phyloP scores from a whole-genome alignment of 495 filamentous ascomycete species.

The Penicillium mononematosum region DNA sequence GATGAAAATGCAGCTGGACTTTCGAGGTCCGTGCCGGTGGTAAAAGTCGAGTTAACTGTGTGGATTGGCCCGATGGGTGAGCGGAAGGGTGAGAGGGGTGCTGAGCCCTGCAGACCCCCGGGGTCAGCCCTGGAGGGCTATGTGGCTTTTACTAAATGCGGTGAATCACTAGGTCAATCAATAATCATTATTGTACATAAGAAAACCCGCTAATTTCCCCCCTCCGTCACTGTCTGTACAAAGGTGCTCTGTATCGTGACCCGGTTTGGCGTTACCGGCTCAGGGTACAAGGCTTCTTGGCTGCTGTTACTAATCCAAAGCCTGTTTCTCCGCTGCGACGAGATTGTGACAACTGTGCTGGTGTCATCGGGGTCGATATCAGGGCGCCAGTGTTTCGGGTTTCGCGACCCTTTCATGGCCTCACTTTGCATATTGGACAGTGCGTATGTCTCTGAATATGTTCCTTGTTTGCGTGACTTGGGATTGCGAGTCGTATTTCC shows the following conservation, averaged over 20 bases:
- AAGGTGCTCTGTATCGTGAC: conserved; percentile 14
- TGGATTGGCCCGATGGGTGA: background rate
- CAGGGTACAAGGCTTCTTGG: conserved; percentile 6
- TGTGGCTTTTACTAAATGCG: background rate
- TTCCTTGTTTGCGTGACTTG: too few species aligned
- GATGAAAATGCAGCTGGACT: background rate
- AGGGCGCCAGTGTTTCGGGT: too few species aligned
- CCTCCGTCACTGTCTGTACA: conserved; percentile 3
- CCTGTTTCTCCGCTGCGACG: too few species aligned
- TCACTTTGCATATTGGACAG: too few species aligned
- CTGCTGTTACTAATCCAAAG: too few species aligned
- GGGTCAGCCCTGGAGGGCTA: background rate
- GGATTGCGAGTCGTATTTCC: too few species aligned
- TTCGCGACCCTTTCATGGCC: too few species aligned
- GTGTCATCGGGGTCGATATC: too few species aligned
- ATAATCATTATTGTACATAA: background rate
- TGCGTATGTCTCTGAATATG: too few species aligned
- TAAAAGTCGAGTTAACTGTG: background rate
- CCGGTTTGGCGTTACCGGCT: conserved; percentile 1
- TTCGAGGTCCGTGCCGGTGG: background rate
- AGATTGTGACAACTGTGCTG: too few species aligned
- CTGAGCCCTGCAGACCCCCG: background rate
- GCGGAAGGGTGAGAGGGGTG: background rate
- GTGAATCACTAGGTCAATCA: background rate
- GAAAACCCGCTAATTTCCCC: background rate